Percentiles rank a stretch among this genome's conserved stretches.
phyloP scores from a whole-genome alignment of 1,284 basidiomycete species.

The Gymnopus androsaceus region DNA sequence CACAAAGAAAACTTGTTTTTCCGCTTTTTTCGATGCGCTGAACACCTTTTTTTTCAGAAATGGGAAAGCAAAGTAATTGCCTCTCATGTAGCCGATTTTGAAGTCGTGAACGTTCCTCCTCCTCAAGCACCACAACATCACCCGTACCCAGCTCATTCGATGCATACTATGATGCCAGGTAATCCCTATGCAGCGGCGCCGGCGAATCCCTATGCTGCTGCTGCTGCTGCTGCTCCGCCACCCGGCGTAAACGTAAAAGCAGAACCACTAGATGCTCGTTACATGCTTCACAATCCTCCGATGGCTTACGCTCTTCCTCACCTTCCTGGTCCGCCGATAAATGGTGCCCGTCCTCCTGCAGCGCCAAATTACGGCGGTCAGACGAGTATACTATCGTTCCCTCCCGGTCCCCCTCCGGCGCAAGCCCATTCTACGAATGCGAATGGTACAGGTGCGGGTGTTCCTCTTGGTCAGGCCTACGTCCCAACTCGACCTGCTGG shows the following conservation, averaged over 20 bases:
- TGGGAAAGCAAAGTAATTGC: constrained; percentile 94
- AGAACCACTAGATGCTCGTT: constrained; percentile 67
- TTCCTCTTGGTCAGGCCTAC: constrained; percentile 28
- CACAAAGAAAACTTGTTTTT: not conserved
- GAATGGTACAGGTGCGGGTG: constrained; percentile 8
- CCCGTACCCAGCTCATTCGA: constrained; percentile 51
- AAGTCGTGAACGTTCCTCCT: constrained; percentile 50
- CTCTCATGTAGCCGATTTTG: constrained; percentile 93
- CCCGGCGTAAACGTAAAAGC: constrained; percentile 60
- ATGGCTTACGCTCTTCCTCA: constrained; percentile 59
- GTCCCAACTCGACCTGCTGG: constrained; percentile 16
- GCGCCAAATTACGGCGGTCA: constrained; percentile 50
- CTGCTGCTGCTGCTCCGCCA: constrained; percentile 33
- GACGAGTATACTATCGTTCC: constrained; percentile 54
- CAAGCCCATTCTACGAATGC: constrained; percentile 1
- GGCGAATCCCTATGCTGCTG: constrained; percentile 48
- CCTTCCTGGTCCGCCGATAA: constrained; percentile 63
- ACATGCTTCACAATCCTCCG: constrained; percentile 50
- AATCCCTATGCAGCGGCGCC: constrained; percentile 45
- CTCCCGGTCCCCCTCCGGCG: constrained; percentile 47
- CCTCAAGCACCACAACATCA: constrained; percentile 48
- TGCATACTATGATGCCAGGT: constrained; percentile 48
- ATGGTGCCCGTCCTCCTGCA: constrained; percentile 44
- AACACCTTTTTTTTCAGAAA: too few relatives aligned
- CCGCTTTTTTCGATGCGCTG: too few relatives aligned